Percentiles rank a stretch among this genome's conserved stretches.
Conservation (phyloP, 2,329 filamentous ascomycete species). For the Ceratocystis papillata region DNA sequence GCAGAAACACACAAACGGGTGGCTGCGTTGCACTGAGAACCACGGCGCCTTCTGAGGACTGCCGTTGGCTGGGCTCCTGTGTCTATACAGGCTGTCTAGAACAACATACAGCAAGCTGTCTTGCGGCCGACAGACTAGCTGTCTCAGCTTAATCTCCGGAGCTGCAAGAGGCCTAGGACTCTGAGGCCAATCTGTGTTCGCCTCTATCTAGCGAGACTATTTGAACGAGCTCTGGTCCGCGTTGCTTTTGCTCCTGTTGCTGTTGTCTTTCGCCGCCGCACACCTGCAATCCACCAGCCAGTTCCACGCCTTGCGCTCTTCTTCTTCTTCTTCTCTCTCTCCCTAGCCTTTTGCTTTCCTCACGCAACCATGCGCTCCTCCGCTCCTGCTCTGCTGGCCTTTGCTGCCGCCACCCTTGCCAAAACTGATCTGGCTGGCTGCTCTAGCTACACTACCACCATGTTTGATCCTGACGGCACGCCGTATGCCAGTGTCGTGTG, state of each 20-base stretch:
- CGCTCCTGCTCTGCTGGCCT: slow-evolving; percentile 29
- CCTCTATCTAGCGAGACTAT: not conserved
- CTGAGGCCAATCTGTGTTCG: not conserved
- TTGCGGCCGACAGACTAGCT: not conserved
- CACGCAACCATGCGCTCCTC: slow-evolving; percentile 25
- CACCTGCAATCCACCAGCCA: not conserved
- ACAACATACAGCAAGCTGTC: not conserved
- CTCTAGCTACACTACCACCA: slow-evolving; percentile 32
- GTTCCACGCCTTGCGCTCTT: not conserved
- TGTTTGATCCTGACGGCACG: slow-evolving; percentile 29
- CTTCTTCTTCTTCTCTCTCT: not conserved
- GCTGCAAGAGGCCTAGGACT: not conserved
- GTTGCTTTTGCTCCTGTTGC: not conserved
- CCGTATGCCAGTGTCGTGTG: slow-evolving; percentile 42
- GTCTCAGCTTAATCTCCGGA: slow-evolving; percentile 13
- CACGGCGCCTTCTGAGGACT: no score
- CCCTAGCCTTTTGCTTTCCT: not conserved
- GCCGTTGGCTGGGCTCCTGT: no score
- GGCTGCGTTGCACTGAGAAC: no score
- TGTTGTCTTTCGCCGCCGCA: not conserved
- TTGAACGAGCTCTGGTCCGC: slow-evolving; percentile 6
- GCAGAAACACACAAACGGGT: no score
- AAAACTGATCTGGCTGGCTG: slow-evolving; percentile 40
- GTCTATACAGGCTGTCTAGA: no score
- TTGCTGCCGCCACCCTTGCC: slow-evolving; percentile 31